These are phyloP conservation scores for Crucibulum laeve DNA, from an alignment of 768 basidiomycete species.

Conservation along the genomic window DNA sequence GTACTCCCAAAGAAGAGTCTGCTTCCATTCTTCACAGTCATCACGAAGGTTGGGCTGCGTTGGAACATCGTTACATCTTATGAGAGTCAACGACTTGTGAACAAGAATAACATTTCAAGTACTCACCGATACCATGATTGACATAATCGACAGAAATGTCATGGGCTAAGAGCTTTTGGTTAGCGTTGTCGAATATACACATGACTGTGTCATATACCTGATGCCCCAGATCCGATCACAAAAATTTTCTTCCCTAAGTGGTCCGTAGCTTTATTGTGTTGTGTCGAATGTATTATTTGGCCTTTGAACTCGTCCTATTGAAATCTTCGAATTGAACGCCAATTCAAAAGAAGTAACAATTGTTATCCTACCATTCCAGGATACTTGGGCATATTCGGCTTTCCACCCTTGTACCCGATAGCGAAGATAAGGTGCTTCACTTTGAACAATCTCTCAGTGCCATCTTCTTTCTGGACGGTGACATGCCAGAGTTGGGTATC, in stretches of 20 bases:
- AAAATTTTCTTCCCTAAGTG: conserved; percentile 68
- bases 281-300: conserved; percentile 51
- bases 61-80: conserved; percentile 58
- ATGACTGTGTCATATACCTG: conserved; percentile 22
- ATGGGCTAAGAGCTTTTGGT: conserved; percentile 24
- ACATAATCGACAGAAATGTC: conserved; percentile 40
- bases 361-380: conserved; percentile 40
- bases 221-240: conserved; percentile 65
- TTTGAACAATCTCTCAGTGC: conserved; percentile 30
- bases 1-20: conserved; percentile 20
- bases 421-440: conserved; percentile 49
- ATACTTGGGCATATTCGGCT: conserved; percentile 38
- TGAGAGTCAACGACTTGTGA: too few species aligned
- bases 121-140: conserved; percentile 36
- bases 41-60: conserved; percentile 54
- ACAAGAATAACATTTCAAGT: not conserved
- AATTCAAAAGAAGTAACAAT: not conserved
- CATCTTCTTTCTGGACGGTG: conserved; percentile 28
- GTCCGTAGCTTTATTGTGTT: conserved; percentile 50
- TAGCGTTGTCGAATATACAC: conserved; percentile 13
- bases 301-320: conserved; percentile 58
- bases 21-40: conserved; percentile 40
- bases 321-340: not conserved
- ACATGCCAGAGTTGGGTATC: conserved; percentile 36
- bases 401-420: conserved; percentile 47